Percentiles rank a stretch among this genome's conserved stretches.
Conservation (phyloP, 139 green algal species). For the Medakamo hakoo region DNA sequence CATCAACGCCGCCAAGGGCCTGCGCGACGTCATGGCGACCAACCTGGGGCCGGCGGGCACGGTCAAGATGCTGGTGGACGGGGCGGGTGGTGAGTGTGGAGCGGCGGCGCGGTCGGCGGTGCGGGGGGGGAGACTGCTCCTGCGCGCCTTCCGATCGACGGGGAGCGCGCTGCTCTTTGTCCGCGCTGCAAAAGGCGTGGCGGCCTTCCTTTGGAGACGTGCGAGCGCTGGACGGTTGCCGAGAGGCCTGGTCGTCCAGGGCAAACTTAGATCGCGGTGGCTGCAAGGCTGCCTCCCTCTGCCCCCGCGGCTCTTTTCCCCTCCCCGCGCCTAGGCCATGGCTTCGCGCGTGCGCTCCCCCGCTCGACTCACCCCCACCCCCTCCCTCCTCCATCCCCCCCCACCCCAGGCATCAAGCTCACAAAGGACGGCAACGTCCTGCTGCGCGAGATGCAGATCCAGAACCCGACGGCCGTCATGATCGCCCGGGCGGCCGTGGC, state of each 20-base stretch:
- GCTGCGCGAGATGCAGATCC: conserved; percentile 95
- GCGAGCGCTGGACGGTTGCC: too few relatives aligned
- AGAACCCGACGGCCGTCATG: conserved; percentile 99
- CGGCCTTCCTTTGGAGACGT: too few relatives aligned
- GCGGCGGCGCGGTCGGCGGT: too few relatives aligned
- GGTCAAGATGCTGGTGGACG: conserved; percentile 98
- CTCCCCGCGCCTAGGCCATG: too few relatives aligned
- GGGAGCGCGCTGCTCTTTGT: neutral
- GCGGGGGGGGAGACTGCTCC: too few relatives aligned
- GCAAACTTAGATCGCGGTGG: too few relatives aligned
- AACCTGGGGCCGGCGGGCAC: conserved; percentile 94
- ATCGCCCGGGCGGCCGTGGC: conserved; percentile 93
- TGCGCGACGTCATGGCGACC: conserved; percentile 95
- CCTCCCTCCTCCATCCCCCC: neutral
- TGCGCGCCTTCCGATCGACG: too few relatives aligned
- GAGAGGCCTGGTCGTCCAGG: too few relatives aligned
- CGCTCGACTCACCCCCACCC: neutral
- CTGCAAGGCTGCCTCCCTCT: too few relatives aligned
- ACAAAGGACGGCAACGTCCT: conserved; percentile 96
- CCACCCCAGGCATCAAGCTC: conserved; percentile 80
- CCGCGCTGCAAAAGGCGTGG: too few relatives aligned
- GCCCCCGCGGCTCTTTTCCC: too few relatives aligned
- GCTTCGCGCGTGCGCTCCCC: too few relatives aligned
- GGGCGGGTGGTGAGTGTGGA: conserved; percentile 50
- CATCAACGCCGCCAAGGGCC: conserved; percentile 94